Conservation (phyloP, 1,284 basidiomycete genomes). For the Puccinia brachypodii region DNA sequence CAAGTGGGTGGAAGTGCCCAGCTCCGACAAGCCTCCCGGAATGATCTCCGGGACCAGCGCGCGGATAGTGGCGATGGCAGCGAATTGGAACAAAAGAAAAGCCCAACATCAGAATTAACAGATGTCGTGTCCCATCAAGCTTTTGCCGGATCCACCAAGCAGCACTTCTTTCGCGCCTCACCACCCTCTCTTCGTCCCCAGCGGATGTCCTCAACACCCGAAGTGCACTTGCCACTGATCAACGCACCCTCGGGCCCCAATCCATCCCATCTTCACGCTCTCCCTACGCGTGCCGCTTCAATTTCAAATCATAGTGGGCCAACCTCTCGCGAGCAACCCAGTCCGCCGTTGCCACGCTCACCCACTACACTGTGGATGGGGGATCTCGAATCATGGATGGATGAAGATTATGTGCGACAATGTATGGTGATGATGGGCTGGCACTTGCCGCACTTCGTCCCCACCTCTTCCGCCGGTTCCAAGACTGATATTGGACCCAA, state of each 20-base stretch:
- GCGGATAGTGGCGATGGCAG: not conserved
- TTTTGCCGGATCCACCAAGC: not conserved
- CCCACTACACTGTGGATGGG: constrained; percentile 70
- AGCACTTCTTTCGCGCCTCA: constrained; percentile 3
- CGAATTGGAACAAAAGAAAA: not conserved
- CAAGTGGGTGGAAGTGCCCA: constrained; percentile 34
- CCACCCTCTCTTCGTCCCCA: not conserved
- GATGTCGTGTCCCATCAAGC: not conserved
- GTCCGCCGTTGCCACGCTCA: constrained; percentile 26
- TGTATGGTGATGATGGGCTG: constrained; percentile 59
- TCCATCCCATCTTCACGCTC: not conserved
- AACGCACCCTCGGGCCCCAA: not conserved
- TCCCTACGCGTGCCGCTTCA: not conserved
- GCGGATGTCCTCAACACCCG: not conserved
- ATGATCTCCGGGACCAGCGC: not conserved
- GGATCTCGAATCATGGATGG: constrained; percentile 85
- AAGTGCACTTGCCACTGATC: not conserved
- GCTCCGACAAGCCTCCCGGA: not conserved
- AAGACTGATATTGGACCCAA: constrained; percentile 63
- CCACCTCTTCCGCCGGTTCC: constrained; percentile 61
- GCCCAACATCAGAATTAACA: not conserved
- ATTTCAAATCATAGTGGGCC: not conserved
- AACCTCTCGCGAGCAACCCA: not conserved
- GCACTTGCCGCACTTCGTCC: constrained; percentile 48
- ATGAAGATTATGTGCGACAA: constrained; percentile 80